Base-by-base conservation (phyloP, 2,329 filamentous ascomycete genomes). In the Trichoderma sp. region DNA sequence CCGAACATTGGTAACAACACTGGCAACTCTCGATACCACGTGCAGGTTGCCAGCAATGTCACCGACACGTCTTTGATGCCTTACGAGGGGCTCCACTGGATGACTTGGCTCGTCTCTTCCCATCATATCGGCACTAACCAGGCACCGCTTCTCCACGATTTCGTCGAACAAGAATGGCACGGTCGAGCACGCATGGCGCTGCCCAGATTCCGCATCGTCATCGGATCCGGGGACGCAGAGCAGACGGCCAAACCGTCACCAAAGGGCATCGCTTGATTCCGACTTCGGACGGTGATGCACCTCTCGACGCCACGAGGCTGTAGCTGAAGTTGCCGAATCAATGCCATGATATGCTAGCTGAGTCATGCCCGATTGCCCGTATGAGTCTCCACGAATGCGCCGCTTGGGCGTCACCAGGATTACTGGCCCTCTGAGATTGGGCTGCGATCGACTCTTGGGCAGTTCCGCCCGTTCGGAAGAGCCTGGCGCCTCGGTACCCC, bases 31-130 rank as follows among this genome's bases (percentile, higher is more conserved):
- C 48, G 7, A 15, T 54, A 26, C 21, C 21, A 24, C 12, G 26
- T 28, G 24, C 15, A 24, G 26, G 26, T 28, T 34, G 34, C 41
- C 48, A 51, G 50, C 50, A 26, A 54, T 55, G 60, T 63, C 50
- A 55, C 60, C 21, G 48, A 63, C 60, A 63, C 24, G 41, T 55
- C 60, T 51, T 30, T 45, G 60, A 47, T 63, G 60, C 50, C 50
- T 47, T 47, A 26, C 50, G 5, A 41, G 17, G 48, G 48, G 28
- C 19, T 44, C 50, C 60, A 54, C 50, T 26, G 26, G 50, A 62
- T 39, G 41, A 30, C 14, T n/a, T 47, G 56, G 43, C 41, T 48
- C 28, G 26, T 28, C 15, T 26, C 41, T n/a, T 39, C 34, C 1
- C 34, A 14, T 39, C 34, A 39, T 14, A 14, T 39, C 12, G 14